phyloP scores from a whole-genome alignment of 306 rosid genomes.

The Dalbergia cultrata region DNA sequence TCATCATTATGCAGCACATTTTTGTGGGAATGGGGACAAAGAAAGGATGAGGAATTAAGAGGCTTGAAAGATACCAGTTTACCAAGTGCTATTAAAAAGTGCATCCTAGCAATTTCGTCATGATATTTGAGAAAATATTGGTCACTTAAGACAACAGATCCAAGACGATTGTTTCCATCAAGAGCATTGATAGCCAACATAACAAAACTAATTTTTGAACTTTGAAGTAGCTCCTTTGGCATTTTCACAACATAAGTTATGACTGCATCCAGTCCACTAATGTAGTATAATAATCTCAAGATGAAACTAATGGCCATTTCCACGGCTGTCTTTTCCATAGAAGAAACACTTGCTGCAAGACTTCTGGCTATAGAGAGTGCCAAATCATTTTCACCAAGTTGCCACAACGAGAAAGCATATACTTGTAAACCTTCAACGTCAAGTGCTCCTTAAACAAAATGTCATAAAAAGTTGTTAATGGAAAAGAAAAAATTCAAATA shows the following conservation, averaged over 20 bases:
- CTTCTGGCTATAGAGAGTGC: conserved; percentile 71
- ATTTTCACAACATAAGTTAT: conserved; percentile 68
- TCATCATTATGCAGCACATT: conserved; percentile 3
- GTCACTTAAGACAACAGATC: conserved; percentile 66
- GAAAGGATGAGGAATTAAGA: conserved; percentile 33
- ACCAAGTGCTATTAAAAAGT: conserved; percentile 79
- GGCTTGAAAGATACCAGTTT: conserved; percentile 69
- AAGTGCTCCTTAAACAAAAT: conserved; percentile 69
- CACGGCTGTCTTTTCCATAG: conserved; percentile 60
- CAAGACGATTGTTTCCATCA: conserved; percentile 69
- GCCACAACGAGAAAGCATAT: conserved; percentile 85
- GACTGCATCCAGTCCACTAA: conserved; percentile 77
- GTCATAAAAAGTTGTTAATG: conserved; percentile 45
- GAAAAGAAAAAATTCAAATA: not conserved
- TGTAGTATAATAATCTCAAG: conserved; percentile 69
- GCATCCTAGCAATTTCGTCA: conserved; percentile 82
- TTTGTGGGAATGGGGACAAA: conserved; percentile 5
- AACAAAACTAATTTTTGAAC: conserved; percentile 76
- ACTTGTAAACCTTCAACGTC: conserved; percentile 78
- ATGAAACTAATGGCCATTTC: conserved; percentile 75
- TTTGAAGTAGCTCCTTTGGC: conserved; percentile 80
- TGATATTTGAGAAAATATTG: conserved; percentile 59
- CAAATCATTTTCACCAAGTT: conserved; percentile 69
- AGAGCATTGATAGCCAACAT: conserved; percentile 83
- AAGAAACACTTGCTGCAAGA: conserved; percentile 66